These are phyloP conservation scores for Parasitella parasitica DNA, from an alignment of 371 early-diverging fungal species.

Conservation along the genomic window DNA sequence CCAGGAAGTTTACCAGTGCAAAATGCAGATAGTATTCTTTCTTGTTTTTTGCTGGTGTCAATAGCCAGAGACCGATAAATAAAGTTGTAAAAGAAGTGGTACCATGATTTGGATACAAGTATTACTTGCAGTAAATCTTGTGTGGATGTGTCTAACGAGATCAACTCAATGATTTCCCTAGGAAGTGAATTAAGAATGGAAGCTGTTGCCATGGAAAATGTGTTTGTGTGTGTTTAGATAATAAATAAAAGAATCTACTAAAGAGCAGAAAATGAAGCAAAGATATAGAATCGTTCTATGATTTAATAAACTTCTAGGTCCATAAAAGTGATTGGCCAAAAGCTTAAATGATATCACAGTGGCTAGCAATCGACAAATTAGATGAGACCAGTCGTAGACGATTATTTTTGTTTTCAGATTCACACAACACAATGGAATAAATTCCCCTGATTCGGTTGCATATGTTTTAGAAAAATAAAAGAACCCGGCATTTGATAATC, in stretches of 20 bases:
- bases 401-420: neutral
- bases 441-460: too few relatives aligned
- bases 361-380: neutral
- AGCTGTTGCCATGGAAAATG: neutral
- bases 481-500: too few relatives aligned
- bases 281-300: neutral
- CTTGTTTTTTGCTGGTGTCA: neutral
- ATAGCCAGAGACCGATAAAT: conserved; percentile 3
- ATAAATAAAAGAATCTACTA: neutral
- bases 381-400: neutral
- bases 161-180: conserved; percentile 12
- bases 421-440: too few relatives aligned
- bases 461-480: too few relatives aligned
- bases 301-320: neutral
- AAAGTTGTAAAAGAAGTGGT: conserved; percentile 5
- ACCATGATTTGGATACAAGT: conserved; percentile 20
- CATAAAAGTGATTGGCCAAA: neutral
- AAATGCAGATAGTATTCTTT: conserved; percentile 1
- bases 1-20: conserved; percentile 4
- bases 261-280: neutral
- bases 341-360: neutral
- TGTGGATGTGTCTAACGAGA: neutral
- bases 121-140: conserved; percentile 8
- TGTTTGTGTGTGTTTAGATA: neutral
- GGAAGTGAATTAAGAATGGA: neutral